Evolutionary conservation across 768 basidiomycete species (phyloP).

Genomic region (Hysterangium stoloniferum): DNA sequence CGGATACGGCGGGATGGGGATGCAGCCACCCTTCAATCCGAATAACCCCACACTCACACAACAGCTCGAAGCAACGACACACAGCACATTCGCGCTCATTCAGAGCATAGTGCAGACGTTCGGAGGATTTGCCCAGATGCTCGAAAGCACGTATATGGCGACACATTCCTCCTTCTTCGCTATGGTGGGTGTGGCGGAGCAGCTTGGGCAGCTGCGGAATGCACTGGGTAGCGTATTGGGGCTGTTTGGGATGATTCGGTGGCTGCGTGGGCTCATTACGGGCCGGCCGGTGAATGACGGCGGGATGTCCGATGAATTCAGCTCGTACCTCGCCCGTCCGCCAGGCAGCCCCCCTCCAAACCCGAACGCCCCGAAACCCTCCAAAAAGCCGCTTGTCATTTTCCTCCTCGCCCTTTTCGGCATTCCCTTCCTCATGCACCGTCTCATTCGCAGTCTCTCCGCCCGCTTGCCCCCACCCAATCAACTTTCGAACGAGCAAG

Average conservation of each 20-base stretch:
- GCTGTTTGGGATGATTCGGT: slow-evolving; percentile 76
- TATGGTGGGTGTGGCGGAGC: slow-evolving; percentile 85
- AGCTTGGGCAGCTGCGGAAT: slow-evolving; percentile 84
- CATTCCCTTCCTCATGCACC: slow-evolving; percentile 88
- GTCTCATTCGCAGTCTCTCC: slow-evolving; percentile 71
- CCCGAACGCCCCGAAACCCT: slow-evolving; percentile 47
- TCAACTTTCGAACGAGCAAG: slow-evolving; percentile 40
- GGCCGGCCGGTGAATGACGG: slow-evolving; percentile 32
- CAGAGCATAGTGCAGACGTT: slow-evolving; percentile 96
- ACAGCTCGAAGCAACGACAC: slow-evolving; percentile 82
- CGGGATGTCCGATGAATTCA: slow-evolving; percentile 58
- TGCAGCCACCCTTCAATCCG: slow-evolving; percentile 35
- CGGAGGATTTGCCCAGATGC: slow-evolving; percentile 90
- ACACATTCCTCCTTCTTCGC: slow-evolving; percentile 94
- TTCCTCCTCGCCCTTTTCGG: slow-evolving; percentile 96
- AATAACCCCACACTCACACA: slow-evolving; percentile 67
- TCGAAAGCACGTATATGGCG: slow-evolving; percentile 96
- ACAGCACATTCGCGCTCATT: slow-evolving; percentile 86
- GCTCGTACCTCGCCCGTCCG: slow-evolving; percentile 62
- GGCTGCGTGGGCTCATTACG: slow-evolving; percentile 62
- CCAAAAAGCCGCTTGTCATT: slow-evolving; percentile 84
- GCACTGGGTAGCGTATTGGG: slow-evolving; percentile 92
- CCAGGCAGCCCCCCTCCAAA: slow-evolving; percentile 25
- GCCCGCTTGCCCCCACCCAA: slow-evolving; percentile 39
- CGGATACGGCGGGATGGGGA: slow-evolving; percentile 27